These are phyloP conservation scores for Sphagnum fallax DNA, from an alignment of 228 moss, liverwort and hornwort genomes.

Conservation along the genomic window DNA sequence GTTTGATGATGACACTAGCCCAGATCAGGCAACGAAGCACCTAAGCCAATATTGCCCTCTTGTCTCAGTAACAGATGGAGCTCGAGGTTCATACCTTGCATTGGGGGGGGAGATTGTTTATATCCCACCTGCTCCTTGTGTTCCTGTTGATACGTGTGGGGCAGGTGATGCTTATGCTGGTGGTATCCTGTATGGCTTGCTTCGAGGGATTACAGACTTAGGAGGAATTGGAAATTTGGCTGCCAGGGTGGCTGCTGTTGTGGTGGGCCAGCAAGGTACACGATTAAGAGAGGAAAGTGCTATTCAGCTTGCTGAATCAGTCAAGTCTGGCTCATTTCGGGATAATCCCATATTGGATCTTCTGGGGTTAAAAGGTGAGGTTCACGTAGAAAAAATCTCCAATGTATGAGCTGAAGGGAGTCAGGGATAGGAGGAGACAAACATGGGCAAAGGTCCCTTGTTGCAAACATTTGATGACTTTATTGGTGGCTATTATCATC, in stretches of 20 bases:
- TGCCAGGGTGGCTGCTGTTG: constrained; percentile 78
- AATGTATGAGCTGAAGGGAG: constrained; percentile 1
- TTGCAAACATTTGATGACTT: too few relatives aligned
- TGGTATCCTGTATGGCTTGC: constrained; percentile 68
- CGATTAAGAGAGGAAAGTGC: constrained; percentile 72
- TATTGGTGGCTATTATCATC: too few relatives aligned
- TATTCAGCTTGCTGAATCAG: constrained; percentile 48
- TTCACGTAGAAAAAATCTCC: constrained; percentile 26
- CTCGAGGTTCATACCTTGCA: constrained; percentile 72
- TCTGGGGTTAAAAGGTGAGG: constrained; percentile 35
- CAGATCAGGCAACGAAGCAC: constrained; percentile 43
- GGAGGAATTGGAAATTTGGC: constrained; percentile 72
- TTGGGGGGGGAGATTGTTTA: constrained; percentile 60
- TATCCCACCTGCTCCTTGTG: constrained; percentile 60
- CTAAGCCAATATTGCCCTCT: constrained; percentile 68
- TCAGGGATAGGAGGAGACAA: too few relatives aligned
- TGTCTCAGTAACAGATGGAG: constrained; percentile 92
- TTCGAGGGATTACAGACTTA: constrained; percentile 63
- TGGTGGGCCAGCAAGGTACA: constrained; percentile 84
- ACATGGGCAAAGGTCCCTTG: too few relatives aligned
- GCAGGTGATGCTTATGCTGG: constrained; percentile 94
- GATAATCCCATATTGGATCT: constrained; percentile 43
- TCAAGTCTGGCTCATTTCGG: constrained; percentile 27
- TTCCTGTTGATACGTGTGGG: constrained; percentile 83
- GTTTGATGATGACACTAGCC: constrained; percentile 32